These are phyloP conservation scores for Camelina laxa DNA, from an alignment of 345 rosid genomes.

Conservation along the genomic window DNA sequence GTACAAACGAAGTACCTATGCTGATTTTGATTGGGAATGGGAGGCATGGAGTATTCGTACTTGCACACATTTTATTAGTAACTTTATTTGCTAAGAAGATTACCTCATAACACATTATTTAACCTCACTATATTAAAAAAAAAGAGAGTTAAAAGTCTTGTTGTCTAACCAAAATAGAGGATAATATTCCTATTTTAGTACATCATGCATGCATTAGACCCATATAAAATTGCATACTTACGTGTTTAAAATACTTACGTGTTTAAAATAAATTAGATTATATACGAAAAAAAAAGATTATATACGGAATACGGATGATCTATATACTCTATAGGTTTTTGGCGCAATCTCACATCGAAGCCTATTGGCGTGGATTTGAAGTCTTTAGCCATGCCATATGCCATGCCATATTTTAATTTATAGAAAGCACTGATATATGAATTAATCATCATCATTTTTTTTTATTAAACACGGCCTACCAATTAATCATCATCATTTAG, in stretches of 20 bases:
- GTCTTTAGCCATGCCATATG: constrained; percentile 31
- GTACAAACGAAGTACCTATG: constrained; percentile 27
- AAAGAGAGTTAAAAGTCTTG: neutral
- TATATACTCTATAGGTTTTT: neutral
- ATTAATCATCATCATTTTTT: neutral
- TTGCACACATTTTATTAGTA: neutral
- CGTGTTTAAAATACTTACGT: constrained; percentile 4
- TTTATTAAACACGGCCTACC: neutral
- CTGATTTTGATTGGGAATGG: constrained; percentile 10
- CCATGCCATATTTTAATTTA: constrained; percentile 20
- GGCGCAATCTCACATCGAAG: constrained; percentile 19
- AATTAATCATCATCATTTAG: neutral
- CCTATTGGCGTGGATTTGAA: constrained; percentile 37
- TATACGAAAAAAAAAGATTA: neutral
- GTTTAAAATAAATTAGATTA: neutral
- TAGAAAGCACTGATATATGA: neutral
- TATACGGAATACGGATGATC: constrained; percentile 16
- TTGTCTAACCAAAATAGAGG: neutral
- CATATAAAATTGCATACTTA: constrained; percentile 11
- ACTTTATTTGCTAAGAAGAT: constrained; percentile 6
- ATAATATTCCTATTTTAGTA: neutral
- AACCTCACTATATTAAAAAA: neutral
- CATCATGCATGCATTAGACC: neutral
- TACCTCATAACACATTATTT: constrained; percentile 6
- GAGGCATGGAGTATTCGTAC: constrained; percentile 24